Percentiles rank a stretch among this genome's conserved stretches.
Conservation (phyloP, 805 yeast species). For the Zygosaccharomyces gambellarensis region DNA sequence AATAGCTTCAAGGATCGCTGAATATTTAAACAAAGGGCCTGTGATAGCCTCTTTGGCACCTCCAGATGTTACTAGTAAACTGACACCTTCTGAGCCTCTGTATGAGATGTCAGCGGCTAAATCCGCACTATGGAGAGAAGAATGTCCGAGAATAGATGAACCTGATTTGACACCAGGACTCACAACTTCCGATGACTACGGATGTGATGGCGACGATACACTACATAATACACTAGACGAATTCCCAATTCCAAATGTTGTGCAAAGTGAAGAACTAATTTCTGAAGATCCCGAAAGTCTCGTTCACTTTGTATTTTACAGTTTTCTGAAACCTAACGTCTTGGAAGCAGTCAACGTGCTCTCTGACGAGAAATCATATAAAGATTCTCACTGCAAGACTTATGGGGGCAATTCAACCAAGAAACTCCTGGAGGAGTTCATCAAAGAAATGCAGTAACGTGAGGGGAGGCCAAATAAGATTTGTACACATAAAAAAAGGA, state of each 20-base stretch:
- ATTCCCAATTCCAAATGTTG: conserved; percentile 73
- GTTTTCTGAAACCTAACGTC: conserved; percentile 58
- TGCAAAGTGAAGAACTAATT: conserved; percentile 40
- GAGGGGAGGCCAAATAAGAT: not conserved
- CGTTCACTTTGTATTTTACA: conserved; percentile 74
- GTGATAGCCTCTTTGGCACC: conserved; percentile 18
- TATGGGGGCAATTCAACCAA: conserved; percentile 44
- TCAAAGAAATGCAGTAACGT: conserved; percentile 14
- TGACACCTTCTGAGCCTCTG: too few species aligned
- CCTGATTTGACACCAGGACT: conserved; percentile 57
- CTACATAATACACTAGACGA: conserved; percentile 54
- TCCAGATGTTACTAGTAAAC: conserved; percentile 10
- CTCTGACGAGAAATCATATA: conserved; percentile 27
- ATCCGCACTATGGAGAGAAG: not conserved
- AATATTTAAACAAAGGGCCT: conserved; percentile 50
- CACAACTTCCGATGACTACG: conserved; percentile 79
- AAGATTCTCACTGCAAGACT: conserved; percentile 35
- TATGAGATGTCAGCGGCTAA: not conserved
- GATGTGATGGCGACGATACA: conserved; percentile 83
- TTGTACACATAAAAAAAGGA: conserved; percentile 11
- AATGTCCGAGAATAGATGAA: conserved; percentile 24
- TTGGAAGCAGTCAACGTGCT: conserved; percentile 40
- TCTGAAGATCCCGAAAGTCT: conserved; percentile 25
- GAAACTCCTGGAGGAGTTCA: conserved; percentile 41
- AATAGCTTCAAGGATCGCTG: conserved; percentile 51